These are phyloP conservation scores for Diospyros kaki DNA, from an alignment of 148 eudicot species.

Conservation along the genomic window DNA sequence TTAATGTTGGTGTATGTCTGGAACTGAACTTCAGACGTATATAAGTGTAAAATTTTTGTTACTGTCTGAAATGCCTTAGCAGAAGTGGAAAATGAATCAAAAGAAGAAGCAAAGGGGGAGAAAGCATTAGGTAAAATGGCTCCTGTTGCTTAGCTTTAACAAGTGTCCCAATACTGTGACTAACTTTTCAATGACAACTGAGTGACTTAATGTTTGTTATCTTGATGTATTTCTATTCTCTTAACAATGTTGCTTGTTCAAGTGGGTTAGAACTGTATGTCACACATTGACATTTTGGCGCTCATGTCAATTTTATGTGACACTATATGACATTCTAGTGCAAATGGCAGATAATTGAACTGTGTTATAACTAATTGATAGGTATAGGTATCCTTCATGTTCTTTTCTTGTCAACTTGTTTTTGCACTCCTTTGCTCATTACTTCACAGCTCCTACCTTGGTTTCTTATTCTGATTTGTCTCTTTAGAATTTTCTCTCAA, in stretches of 20 bases:
- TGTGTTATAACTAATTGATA: background rate
- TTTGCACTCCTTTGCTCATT: background rate
- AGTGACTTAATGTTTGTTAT: background rate
- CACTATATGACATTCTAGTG: background rate
- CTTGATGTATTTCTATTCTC: background rate
- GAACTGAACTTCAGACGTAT: background rate
- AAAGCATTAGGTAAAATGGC: background rate
- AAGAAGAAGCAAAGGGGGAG: background rate
- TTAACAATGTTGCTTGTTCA: background rate
- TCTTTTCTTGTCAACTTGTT: background rate
- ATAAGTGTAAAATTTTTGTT: background rate
- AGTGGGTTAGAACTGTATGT: background rate
- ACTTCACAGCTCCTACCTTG: background rate
- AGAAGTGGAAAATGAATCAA: background rate
- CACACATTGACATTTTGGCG: background rate
- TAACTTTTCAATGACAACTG: background rate
- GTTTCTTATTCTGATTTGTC: background rate
- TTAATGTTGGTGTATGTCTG: background rate
- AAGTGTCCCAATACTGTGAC: background rate
- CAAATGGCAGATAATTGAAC: background rate
- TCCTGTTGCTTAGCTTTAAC: background rate
- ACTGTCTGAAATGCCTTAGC: background rate
- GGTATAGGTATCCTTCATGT: background rate
- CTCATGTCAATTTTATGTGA: slow-evolving; percentile 2
- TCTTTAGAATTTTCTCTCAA: background rate